These are phyloP conservation scores for Cladorrhinum samala DNA, from an alignment of 495 filamentous ascomycete genomes.

Conservation along the genomic window DNA sequence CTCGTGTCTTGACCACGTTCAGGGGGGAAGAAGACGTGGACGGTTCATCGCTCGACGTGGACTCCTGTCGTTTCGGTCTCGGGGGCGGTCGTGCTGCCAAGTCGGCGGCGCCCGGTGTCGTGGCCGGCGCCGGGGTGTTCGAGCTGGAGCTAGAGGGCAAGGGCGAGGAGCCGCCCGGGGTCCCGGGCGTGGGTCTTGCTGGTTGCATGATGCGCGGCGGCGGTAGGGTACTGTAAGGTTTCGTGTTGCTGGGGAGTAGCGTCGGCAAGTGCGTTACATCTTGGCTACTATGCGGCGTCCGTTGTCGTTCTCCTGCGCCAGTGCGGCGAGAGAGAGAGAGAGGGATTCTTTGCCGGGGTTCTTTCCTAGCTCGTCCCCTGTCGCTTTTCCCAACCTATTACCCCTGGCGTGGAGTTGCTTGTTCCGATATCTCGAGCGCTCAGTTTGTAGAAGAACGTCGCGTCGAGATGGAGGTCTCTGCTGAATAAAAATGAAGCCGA, in stretches of 20 bases:
- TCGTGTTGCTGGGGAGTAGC: not conserved
- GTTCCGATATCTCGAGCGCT: not conserved
- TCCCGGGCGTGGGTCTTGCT: conserved; percentile 40
- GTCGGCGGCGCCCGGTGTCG: conserved; percentile 27
- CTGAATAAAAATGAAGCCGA: not conserved
- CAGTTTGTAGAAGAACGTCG: too few relatives aligned
- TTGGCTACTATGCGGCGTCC: conserved; percentile 7
- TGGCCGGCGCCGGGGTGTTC: conserved; percentile 22
- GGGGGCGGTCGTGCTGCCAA: conserved; percentile 22
- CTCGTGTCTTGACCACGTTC: conserved; percentile 23
- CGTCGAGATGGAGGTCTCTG: too few relatives aligned
- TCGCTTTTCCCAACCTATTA: not conserved
- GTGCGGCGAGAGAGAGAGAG: not conserved
- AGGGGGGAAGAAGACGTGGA: conserved; percentile 31
- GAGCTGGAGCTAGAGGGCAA: conserved; percentile 29
- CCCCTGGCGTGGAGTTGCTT: not conserved
- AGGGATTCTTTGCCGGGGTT: not conserved
- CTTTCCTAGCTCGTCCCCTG: too few relatives aligned
- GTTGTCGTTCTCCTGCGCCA: conserved; percentile 2
- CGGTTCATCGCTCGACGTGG: conserved; percentile 39
- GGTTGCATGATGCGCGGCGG: conserved; percentile 40
- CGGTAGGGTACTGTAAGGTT: not conserved
- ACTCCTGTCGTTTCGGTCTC: conserved; percentile 38
- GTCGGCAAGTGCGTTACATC: conserved; percentile 27
- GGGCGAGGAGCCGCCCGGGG: conserved; percentile 52